A percentile compares a stretch with the other conserved stretches of the same genome.
Conservation (phyloP, 306 rosid genomes). For the Coriaria nepalensis region DNA sequence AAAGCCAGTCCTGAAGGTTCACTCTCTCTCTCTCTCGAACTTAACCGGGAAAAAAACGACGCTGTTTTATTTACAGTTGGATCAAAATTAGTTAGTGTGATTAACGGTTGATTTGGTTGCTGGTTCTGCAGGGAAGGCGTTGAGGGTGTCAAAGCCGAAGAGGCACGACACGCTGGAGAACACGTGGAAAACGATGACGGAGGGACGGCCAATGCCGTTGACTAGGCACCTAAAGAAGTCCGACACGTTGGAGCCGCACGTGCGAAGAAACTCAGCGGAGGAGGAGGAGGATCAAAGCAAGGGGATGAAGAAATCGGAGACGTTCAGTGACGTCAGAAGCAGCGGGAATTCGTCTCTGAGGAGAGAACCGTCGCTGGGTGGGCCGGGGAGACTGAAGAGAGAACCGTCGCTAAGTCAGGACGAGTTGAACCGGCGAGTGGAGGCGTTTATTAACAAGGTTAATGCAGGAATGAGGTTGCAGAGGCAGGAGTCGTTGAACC, state of each 20-base stretch:
- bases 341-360: slow-evolving; percentile 24
- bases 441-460: slow-evolving; percentile 84
- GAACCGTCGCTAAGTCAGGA: slow-evolving; percentile 87
- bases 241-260: slow-evolving; percentile 64
- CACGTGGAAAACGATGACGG: slow-evolving; percentile 94
- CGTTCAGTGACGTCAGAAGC: slow-evolving; percentile 22
- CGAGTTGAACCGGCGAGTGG: slow-evolving; percentile 94
- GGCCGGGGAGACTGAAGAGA: slow-evolving; percentile 34
- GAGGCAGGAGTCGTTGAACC: slow-evolving; percentile 75
- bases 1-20: slow-evolving; percentile 69
- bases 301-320: slow-evolving; percentile 52
- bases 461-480: slow-evolving; percentile 93
- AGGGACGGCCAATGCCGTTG: slow-evolving; percentile 72
- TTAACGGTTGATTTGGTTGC: neutral
- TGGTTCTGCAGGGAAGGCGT: slow-evolving; percentile 36
- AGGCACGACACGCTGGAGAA: slow-evolving; percentile 80
- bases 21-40: neutral
- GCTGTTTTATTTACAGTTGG: neutral
- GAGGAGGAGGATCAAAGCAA: slow-evolving; percentile 21
- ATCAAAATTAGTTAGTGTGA: neutral
- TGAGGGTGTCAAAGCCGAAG: slow-evolving; percentile 72
- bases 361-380: slow-evolving; percentile 11
- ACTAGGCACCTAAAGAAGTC: slow-evolving; percentile 65
- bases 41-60: neutral
- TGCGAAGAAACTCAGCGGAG: slow-evolving; percentile 17